These are phyloP conservation scores for Camellia granthamiana DNA, from an alignment of 148 eudicot genomes.

Conservation along the genomic window DNA sequence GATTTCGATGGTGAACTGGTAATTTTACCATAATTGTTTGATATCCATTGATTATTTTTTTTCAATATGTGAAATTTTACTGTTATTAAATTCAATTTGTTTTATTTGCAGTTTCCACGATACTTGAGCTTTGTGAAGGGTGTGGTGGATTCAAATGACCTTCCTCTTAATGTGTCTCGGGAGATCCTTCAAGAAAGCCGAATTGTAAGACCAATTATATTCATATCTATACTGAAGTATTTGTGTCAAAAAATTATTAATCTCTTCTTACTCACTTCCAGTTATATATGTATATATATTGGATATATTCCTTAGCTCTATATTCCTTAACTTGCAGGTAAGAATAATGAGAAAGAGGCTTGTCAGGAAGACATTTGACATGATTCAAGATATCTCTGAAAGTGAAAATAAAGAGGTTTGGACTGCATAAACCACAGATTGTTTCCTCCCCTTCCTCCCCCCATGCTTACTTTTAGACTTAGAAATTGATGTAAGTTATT, in stretches of 20 bases:
- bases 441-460: neutral
- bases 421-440: neutral
- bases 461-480: neutral
- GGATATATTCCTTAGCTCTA: neutral
- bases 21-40: conserved; percentile 14
- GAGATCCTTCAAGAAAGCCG: conserved; percentile 99
- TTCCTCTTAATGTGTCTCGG: conserved; percentile 94
- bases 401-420: conserved; percentile 89
- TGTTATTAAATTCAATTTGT: neutral
- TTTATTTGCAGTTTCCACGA: conserved; percentile 75
- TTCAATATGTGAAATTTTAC: neutral
- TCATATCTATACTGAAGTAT: neutral
- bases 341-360: conserved; percentile 96
- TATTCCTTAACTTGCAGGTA: conserved; percentile 46
- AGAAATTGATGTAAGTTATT: conserved; percentile 9
- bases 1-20: conserved; percentile 99
- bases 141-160: conserved; percentile 96
- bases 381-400: conserved; percentile 91
- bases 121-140: conserved; percentile 98
- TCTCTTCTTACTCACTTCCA: conserved; percentile 8
- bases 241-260: neutral
- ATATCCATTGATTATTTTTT: neutral
- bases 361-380: conserved; percentile 94
- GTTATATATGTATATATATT: neutral
- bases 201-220: conserved; percentile 50